Evolutionary conservation across 208 protist species (phyloP), one percentile per base, ranked within the genome.

Genomic region (Vickermania spadyakhi): DNA sequence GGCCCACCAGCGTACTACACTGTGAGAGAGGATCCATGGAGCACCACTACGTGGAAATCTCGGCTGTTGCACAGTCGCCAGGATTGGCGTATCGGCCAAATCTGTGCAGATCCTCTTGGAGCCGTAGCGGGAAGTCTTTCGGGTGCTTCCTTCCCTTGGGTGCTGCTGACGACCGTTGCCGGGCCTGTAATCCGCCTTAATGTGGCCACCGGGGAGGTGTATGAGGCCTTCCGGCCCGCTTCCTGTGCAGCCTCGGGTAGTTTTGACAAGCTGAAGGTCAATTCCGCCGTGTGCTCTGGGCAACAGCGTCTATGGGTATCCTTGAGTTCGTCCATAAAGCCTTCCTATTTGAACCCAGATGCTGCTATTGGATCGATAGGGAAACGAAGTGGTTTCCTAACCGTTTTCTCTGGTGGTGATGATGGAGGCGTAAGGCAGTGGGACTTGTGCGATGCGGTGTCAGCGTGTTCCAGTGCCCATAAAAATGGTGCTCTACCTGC

Each of bases 371-470:
- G 36, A 18, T n/a, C 11, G 7, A 18, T 45, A 7, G 36, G 18
- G 11, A 45, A 45, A 45, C 36, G 18, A 45, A 45, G 18, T 45
- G 36, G 36, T 45, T 45, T 18, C 36, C 36, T 45, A n/a, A 7
- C 11, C 21, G 64, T 93, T 18, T 73, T 88, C 27, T 84, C 86
- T 1, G 86, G 73, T n/a, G 59, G 68, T 52, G 75, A 86, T 50
- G 82, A 90, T 22, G 82, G 79, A 51, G 74, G 63, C 51, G 77
- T 93, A 22, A 68, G 80, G 1, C 61, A 61, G 60, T 93, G 86
- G 86, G 72, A 60, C 23, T 50, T 59, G 31, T 50, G 28, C 58
- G 28, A 54, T 64, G 50, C 23, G 52, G 53, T 29, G 7, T 31
- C 58, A 5, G 3, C 42, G 36, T n/a, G n/a, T n/a, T n/a, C n/a